Percentiles rank a stretch among this genome's conserved stretches.
These are phyloP conservation scores for Rosa lucieae DNA, from an alignment of 306 rosid genomes.

Conservation along the genomic window DNA sequence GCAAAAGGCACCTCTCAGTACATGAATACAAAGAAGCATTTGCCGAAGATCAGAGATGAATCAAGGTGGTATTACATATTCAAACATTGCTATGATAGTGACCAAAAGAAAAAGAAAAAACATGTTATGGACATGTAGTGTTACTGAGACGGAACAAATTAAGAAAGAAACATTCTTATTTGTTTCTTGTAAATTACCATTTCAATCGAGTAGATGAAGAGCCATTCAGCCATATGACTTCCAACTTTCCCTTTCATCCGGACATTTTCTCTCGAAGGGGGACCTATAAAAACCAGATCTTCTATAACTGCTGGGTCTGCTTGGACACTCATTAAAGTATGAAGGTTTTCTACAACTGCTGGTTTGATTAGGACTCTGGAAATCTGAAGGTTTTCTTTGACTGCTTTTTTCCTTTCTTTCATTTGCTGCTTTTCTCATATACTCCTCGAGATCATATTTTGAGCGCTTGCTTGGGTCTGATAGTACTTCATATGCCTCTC, in stretches of 20 bases:
- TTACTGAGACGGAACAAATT: no score
- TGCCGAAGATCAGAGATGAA: background rate
- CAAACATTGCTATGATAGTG: no score
- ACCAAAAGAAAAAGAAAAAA: no score
- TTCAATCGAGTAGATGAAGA: conserved; percentile 28
- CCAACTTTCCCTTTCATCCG: conserved; percentile 34
- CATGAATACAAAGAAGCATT: background rate
- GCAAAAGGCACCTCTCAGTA: background rate
- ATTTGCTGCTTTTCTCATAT: conserved; percentile 53
- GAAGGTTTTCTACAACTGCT: background rate
- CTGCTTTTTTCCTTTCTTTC: conserved; percentile 46
- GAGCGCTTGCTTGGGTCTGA: conserved; percentile 82
- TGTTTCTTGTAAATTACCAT: background rate
- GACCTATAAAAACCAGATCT: conserved; percentile 38
- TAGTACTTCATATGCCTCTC: conserved; percentile 89
- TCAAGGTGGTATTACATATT: background rate
- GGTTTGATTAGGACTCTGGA: conserved; percentile 8
- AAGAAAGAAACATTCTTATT: no score
- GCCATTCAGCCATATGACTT: conserved; percentile 40
- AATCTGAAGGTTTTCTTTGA: conserved; percentile 48
- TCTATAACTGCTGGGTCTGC: background rate
- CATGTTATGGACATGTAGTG: no score
- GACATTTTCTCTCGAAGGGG: conserved; percentile 44
- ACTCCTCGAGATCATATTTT: conserved; percentile 78
- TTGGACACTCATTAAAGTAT: background rate